These are phyloP conservation scores for Phialophora macrospora DNA, from an alignment of 2,329 filamentous ascomycete genomes.

Conservation along the genomic window DNA sequence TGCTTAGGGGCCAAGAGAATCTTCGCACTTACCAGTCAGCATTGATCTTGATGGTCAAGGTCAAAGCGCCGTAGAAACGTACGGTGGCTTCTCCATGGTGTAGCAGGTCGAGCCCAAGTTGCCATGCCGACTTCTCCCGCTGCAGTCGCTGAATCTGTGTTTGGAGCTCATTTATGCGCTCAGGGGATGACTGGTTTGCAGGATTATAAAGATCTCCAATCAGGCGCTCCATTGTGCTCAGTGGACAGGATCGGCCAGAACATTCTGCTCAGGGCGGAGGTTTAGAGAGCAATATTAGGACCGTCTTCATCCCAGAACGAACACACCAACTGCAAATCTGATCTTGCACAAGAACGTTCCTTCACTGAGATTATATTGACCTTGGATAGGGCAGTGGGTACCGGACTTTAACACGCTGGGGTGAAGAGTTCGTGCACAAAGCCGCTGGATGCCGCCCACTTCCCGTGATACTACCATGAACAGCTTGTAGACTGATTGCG, in stretches of 20 bases:
- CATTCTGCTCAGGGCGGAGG: constrained; percentile 7
- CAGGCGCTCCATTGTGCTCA: constrained; percentile 35
- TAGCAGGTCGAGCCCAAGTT: constrained; percentile 77
- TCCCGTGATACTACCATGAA: neutral
- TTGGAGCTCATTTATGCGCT: constrained; percentile 60
- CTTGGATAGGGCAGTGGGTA: neutral
- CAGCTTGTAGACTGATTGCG: neutral
- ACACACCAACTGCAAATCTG: neutral
- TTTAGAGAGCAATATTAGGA: neutral
- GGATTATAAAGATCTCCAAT: constrained; percentile 36
- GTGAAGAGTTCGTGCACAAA: neutral
- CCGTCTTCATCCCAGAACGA: neutral
- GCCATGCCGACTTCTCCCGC: constrained; percentile 80
- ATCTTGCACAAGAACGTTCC: neutral
- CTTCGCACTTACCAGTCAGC: constrained; percentile 70
- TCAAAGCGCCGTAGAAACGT: constrained; percentile 90
- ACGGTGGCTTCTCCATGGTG: constrained; percentile 72
- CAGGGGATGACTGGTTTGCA: constrained; percentile 34
- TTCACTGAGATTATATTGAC: neutral
- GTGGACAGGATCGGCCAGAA: neutral
- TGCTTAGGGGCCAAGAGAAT: constrained; percentile 11
- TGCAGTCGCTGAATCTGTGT: constrained; percentile 79
- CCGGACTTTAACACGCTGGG: neutral
- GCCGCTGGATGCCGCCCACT: too few relatives aligned
- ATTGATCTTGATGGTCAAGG: constrained; percentile 92